These are phyloP conservation scores for Talaromyces adpressus DNA, from an alignment of 495 filamentous ascomycete genomes.

Conservation along the genomic window DNA sequence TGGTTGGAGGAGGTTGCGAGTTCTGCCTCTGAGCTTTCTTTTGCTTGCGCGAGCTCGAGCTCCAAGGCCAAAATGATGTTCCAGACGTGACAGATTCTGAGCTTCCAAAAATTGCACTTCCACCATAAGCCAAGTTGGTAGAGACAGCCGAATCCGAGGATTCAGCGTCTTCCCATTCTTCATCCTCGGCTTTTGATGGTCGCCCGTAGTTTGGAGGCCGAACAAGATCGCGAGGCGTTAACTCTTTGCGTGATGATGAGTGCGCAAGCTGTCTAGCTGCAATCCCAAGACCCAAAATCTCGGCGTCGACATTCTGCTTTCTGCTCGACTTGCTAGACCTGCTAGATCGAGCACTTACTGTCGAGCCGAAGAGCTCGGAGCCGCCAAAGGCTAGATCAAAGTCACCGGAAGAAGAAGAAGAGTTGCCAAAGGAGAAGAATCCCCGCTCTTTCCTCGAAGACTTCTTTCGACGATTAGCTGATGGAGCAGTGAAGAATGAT, in stretches of 20 bases:
- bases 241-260: slow-evolving; percentile 26
- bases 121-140: slow-evolving; percentile 47
- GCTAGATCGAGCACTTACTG: slow-evolving; percentile 22
- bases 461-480: slow-evolving; percentile 39
- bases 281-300: slow-evolving; percentile 48
- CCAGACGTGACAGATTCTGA: slow-evolving; percentile 48
- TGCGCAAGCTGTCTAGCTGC: slow-evolving; percentile 48
- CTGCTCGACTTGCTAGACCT: slow-evolving; percentile 23
- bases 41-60: slow-evolving; percentile 50
- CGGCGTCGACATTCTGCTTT: slow-evolving; percentile 44
- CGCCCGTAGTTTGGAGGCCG: slow-evolving; percentile 20
- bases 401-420: slow-evolving; percentile 54
- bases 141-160: slow-evolving; percentile 50
- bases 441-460: slow-evolving; percentile 37
- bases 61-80: slow-evolving; percentile 46
- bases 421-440: slow-evolving; percentile 56
- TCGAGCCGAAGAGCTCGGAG: slow-evolving; percentile 15
- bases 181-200: slow-evolving; percentile 33
- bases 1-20: slow-evolving; percentile 9
- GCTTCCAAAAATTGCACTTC: slow-evolving; percentile 31
- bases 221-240: slow-evolving; percentile 19
- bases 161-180: slow-evolving; percentile 56
- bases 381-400: slow-evolving; percentile 44
- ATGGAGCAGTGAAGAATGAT: slow-evolving; percentile 44
- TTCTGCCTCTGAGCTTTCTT: slow-evolving; percentile 33